These are phyloP conservation scores for Fusarium guadeloupense DNA, from an alignment of 2,329 filamentous ascomycete species.

Conservation along the genomic window DNA sequence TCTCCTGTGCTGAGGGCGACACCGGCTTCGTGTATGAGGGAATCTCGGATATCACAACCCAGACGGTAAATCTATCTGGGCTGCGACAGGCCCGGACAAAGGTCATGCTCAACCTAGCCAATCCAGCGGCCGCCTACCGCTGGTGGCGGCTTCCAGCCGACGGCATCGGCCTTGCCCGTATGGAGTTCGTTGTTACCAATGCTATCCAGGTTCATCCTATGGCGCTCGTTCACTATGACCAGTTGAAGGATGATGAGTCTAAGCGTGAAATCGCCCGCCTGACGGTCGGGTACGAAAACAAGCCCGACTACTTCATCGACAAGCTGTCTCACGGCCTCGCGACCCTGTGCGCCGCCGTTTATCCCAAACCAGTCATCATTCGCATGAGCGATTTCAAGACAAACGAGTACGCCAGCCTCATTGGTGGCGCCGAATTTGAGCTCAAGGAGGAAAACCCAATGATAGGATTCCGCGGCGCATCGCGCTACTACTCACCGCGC, in stretches of 20 bases:
- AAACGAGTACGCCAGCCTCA: slow-evolving; percentile 52
- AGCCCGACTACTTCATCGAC: slow-evolving; percentile 52
- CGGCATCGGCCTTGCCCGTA: slow-evolving; percentile 52
- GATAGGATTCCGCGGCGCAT: slow-evolving; percentile 53
- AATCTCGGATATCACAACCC: slow-evolving; percentile 45
- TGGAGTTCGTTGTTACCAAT: slow-evolving; percentile 53
- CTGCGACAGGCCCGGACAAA: slow-evolving; percentile 43
- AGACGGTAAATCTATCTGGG: slow-evolving; percentile 43
- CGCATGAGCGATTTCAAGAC: slow-evolving; percentile 55
- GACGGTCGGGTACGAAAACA: slow-evolving; percentile 46
- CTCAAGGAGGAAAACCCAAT: slow-evolving; percentile 53
- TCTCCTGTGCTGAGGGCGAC: slow-evolving; percentile 52
- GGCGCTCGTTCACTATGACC: slow-evolving; percentile 49
- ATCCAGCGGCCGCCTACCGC: slow-evolving; percentile 50
- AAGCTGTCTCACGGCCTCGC: slow-evolving; percentile 50
- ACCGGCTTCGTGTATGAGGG: slow-evolving; percentile 51
- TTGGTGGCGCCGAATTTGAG: slow-evolving; percentile 52
- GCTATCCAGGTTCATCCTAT: slow-evolving; percentile 50
- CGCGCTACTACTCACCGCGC: slow-evolving; percentile 52
- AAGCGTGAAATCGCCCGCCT: slow-evolving; percentile 42
- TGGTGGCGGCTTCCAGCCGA: slow-evolving; percentile 52
- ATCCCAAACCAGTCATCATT: slow-evolving; percentile 51
- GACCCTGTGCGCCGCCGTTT: slow-evolving; percentile 49
- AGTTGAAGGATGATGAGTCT: slow-evolving; percentile 42
- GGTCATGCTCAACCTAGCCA: slow-evolving; percentile 52